phyloP scores from a whole-genome alignment of 805 yeast genomes.

The Candida insectalens region DNA sequence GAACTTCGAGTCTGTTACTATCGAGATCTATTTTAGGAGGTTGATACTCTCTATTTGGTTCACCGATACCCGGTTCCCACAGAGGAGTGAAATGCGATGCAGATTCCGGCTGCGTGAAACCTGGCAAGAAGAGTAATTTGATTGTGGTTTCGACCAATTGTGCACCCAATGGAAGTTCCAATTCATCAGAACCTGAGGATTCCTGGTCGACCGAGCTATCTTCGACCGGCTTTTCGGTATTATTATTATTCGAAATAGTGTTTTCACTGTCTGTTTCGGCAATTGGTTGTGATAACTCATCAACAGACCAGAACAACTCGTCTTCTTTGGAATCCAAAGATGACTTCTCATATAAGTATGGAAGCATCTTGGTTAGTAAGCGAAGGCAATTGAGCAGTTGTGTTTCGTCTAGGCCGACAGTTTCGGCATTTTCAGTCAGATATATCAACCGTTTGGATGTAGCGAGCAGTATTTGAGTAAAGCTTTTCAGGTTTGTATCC shows the following conservation, averaged over 20 bases:
- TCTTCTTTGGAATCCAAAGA: conserved; percentile 25
- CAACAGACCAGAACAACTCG: conserved; percentile 35
- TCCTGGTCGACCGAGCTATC: too few relatives aligned
- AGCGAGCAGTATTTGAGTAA: conserved; percentile 40
- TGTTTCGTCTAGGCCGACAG: conserved; percentile 16
- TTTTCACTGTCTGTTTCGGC: background rate
- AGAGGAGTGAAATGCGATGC: background rate
- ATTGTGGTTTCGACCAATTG: conserved; percentile 29
- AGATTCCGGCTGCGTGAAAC: conserved; percentile 38
- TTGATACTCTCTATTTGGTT: conserved; percentile 9
- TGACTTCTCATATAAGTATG: conserved; percentile 52
- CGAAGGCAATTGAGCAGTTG: conserved; percentile 54
- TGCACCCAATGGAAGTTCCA: conserved; percentile 26
- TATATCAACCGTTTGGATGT: conserved; percentile 25
- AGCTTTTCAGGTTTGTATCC: conserved; percentile 47
- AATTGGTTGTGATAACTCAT: background rate
- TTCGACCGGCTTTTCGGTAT: conserved; percentile 1
- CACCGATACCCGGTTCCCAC: conserved; percentile 3
- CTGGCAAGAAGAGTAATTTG: conserved; percentile 42
- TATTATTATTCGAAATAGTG: background rate
- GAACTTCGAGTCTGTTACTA: conserved; percentile 55
- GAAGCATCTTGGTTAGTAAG: conserved; percentile 53
- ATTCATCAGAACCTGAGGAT: background rate
- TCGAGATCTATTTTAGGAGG: conserved; percentile 37
- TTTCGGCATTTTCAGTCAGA: conserved; percentile 10